Evolutionary conservation across 768 basidiomycete genomes (phyloP), one percentile per base, ranked within the genome.

Genomic region (Agrocybe praecox): DNA sequence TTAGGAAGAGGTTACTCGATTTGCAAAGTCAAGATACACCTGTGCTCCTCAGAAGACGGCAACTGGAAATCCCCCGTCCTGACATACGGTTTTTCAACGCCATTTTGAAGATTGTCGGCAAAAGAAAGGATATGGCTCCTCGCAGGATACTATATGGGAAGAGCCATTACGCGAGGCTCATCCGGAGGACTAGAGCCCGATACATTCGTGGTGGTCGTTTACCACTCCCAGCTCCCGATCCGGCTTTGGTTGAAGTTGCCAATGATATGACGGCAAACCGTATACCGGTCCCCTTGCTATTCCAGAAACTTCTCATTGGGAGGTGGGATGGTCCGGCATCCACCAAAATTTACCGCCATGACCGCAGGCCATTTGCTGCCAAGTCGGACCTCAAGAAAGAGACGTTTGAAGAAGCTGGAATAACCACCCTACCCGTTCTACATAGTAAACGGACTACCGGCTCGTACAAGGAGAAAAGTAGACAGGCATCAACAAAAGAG

Each of bases 1-100:
- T 50, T n/a, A 34, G 53, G 15, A 40, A 34, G 36, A 55, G 65
- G 64, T 40, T 65, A 56, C 26, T 44, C 46, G 12, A 47, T 15
- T 23, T 56, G 36, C 45, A 54, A 34, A 52, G 32, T 40, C 53
- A 36, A 36, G 46, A 51, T 53, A 24, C 40, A 15, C 45, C 22
- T 19, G 34, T 52, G n/a, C 42, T 19, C 1, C 47, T 57, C 22
- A 58, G 58, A 53, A 49, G 59, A 61, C 44, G 45, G 2, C 53
- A 65, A 23, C 55, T 73, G 33, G 63, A 74, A 52, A 62, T 76
- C 18, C 81, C 81, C 8, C 57, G 58, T 22, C 80, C 83, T 0
- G 89, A 92, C 61, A 81, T 79, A n/a, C 76, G 81, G 45, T 89
- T 89, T 66, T 90, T 86, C 72, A 89, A 88, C 53, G 84, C 84